Evolutionary conservation across 2,329 filamentous ascomycete species (phyloP).

Genomic region (Claviceps sp.): DNA sequence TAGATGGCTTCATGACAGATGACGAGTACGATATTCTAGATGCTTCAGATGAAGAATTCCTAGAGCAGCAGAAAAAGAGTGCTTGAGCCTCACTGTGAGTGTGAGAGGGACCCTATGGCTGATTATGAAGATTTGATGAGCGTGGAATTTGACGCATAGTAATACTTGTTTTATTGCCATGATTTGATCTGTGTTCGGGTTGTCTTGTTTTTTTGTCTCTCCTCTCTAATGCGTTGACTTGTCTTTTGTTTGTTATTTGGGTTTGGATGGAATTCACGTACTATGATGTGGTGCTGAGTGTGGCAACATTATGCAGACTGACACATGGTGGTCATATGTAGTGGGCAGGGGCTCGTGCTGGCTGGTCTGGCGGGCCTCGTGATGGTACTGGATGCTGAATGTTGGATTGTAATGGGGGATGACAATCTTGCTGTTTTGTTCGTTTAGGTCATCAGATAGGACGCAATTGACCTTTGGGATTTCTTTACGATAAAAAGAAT

Average conservation of each 20-base stretch:
- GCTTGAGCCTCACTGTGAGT: slow-evolving; percentile 17
- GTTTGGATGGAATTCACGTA: too few species aligned
- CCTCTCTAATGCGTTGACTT: neutral
- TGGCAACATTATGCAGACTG: too few species aligned
- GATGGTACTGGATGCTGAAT: neutral
- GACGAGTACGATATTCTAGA: slow-evolving; percentile 97
- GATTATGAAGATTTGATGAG: neutral
- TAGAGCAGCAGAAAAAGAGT: slow-evolving; percentile 35
- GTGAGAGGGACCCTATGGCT: neutral
- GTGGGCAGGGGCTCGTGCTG: too few species aligned
- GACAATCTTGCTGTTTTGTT: neutral
- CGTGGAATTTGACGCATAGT: neutral
- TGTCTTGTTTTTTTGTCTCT: neutral
- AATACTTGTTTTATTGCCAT: slow-evolving; percentile 6
- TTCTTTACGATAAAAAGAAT: neutral
- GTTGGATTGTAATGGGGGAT: neutral
- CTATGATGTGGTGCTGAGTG: too few species aligned
- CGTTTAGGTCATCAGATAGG: slow-evolving; percentile 7
- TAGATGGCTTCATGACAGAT: slow-evolving; percentile 79
- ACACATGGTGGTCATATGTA: too few species aligned
- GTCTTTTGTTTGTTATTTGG: neutral
- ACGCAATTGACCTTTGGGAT: slow-evolving; percentile 3
- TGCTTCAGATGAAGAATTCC: slow-evolving; percentile 78
- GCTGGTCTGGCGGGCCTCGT: too few species aligned
- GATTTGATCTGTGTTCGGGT: slow-evolving; percentile 1